phyloP scores from a whole-genome alignment of 371 early-diverging fungal genomes.

The Cladochytrium tenue region DNA sequence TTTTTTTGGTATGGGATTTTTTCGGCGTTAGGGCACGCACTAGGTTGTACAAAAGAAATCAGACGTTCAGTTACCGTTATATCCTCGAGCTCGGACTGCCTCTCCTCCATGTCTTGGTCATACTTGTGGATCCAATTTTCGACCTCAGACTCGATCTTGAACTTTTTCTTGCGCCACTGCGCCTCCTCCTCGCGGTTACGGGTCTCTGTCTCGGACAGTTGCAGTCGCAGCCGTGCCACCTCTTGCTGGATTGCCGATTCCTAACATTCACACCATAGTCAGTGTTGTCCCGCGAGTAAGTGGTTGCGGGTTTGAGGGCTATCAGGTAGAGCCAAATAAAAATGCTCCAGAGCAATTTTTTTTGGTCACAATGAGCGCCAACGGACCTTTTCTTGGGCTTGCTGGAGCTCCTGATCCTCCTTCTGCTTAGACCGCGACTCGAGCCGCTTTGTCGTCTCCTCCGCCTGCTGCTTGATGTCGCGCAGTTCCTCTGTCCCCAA shows the following conservation, averaged over 20 bases:
- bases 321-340: too few relatives aligned
- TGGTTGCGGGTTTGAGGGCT: too few relatives aligned
- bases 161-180: slow-evolving; percentile 48
- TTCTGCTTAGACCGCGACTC: slow-evolving; percentile 52
- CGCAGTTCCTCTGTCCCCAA: slow-evolving; percentile 44
- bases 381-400: slow-evolving; percentile 42
- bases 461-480: slow-evolving; percentile 54
- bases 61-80: slow-evolving; percentile 33
- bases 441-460: slow-evolving; percentile 50
- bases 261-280: slow-evolving; percentile 18
- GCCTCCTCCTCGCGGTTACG: slow-evolving; percentile 55
- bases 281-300: too few relatives aligned
- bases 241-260: slow-evolving; percentile 37
- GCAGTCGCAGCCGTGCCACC: slow-evolving; percentile 17
- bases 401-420: slow-evolving; percentile 48
- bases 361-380: not conserved
- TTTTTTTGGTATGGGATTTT: not conserved
- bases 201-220: slow-evolving; percentile 25
- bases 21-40: not conserved
- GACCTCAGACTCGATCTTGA: slow-evolving; percentile 59
- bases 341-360: too few relatives aligned
- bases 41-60: not conserved
- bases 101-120: slow-evolving; percentile 63
- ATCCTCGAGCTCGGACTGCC: slow-evolving; percentile 57
- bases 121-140: slow-evolving; percentile 68